A percentile compares a stretch with the other conserved stretches of the same genome.
phyloP scores from a whole-genome alignment of 495 filamentous ascomycete species.

The Penicillium salamii region DNA sequence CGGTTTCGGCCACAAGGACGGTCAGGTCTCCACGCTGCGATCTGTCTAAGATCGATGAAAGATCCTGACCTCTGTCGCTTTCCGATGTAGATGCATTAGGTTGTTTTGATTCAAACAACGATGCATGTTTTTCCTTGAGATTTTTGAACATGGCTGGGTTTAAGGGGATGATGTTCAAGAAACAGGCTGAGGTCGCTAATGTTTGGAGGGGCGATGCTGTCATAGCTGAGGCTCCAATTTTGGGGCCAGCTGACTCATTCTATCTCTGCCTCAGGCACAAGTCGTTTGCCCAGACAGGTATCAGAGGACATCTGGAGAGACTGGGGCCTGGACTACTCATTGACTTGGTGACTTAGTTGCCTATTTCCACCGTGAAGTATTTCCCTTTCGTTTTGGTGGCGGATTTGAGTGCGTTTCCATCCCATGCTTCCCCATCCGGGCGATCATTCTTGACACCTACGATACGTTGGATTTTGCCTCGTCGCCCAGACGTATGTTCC shows the following conservation, averaged over 20 bases:
- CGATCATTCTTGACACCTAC: slow-evolving; percentile 25
- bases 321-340: too few relatives aligned
- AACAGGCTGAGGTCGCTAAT: background rate
- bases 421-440: slow-evolving; percentile 41
- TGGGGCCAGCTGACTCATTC: slow-evolving; percentile 1
- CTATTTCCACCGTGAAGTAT: slow-evolving; percentile 79
- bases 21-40: slow-evolving; percentile 50
- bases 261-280: background rate
- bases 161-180: background rate
- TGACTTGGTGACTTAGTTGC: slow-evolving; percentile 3
- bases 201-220: slow-evolving; percentile 7
- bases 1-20: slow-evolving; percentile 41
- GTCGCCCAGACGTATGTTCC: slow-evolving; percentile 53
- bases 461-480: slow-evolving; percentile 43
- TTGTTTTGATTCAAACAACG: slow-evolving; percentile 31
- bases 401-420: slow-evolving; percentile 67
- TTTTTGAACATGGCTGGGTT: slow-evolving; percentile 34
- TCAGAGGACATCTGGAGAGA: too few relatives aligned
- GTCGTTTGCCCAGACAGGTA: background rate
- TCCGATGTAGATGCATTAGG: slow-evolving; percentile 22
- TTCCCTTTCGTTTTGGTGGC: slow-evolving; percentile 64
- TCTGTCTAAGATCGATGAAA: slow-evolving; percentile 49
- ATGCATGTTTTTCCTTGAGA: slow-evolving; percentile 38
- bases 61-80: slow-evolving; percentile 38
- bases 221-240: slow-evolving; percentile 1